A percentile compares a stretch with the other conserved stretches of the same genome.
These are phyloP conservation scores for Erythrophleum fordii DNA, from an alignment of 306 rosid species.

Conservation along the genomic window DNA sequence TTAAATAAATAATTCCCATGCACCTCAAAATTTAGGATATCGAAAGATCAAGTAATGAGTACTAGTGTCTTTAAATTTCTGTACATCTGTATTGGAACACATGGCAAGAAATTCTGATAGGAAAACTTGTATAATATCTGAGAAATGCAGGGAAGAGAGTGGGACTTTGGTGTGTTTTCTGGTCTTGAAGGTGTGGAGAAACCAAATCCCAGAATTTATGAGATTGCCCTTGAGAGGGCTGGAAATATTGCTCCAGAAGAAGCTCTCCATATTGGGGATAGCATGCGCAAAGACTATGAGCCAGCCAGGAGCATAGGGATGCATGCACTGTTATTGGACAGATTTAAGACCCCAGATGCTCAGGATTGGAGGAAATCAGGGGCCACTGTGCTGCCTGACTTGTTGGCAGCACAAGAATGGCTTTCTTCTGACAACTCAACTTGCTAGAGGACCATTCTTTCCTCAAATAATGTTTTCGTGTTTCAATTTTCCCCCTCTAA, in stretches of 20 bases:
- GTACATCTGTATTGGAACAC: no score
- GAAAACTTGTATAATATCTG: slow-evolving; percentile 6
- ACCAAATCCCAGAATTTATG: slow-evolving; percentile 78
- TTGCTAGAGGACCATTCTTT: slow-evolving; percentile 31
- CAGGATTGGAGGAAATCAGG: slow-evolving; percentile 81
- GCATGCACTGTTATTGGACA: slow-evolving; percentile 84
- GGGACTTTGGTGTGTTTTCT: slow-evolving; percentile 98
- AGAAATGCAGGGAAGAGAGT: slow-evolving; percentile 79
- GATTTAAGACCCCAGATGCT: slow-evolving; percentile 90
- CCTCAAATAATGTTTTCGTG: slow-evolving; percentile 26
- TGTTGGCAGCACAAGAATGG: slow-evolving; percentile 65
- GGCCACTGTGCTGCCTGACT: slow-evolving; percentile 75
- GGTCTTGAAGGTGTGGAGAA: slow-evolving; percentile 94
- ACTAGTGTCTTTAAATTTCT: no score
- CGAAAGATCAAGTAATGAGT: no score
- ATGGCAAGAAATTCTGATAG: slow-evolving; percentile 14
- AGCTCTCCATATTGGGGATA: slow-evolving; percentile 86
- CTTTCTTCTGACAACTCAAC: slow-evolving; percentile 61
- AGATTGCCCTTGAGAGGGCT: slow-evolving; percentile 83
- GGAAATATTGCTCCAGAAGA: slow-evolving; percentile 74
- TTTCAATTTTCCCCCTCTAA: not conserved
- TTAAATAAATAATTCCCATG: not conserved
- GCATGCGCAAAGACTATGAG: slow-evolving; percentile 86
- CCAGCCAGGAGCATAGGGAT: slow-evolving; percentile 92
- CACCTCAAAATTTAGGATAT: no score